phyloP scores from a whole-genome alignment of 257 asterid species.

The Buddleja alternifolia region DNA sequence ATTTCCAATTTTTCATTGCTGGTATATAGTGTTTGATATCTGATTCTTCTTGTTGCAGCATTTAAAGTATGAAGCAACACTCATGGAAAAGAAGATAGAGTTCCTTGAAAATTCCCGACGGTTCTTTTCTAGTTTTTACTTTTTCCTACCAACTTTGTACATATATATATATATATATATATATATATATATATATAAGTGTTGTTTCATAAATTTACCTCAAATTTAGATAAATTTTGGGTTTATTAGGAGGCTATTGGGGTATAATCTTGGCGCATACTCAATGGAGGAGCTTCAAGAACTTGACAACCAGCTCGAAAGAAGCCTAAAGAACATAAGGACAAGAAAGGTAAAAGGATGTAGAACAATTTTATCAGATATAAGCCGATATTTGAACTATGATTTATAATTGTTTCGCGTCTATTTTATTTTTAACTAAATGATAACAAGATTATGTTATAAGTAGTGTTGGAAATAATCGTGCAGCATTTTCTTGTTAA shows the following conservation, averaged over 20 bases:
- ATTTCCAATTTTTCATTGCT: background rate
- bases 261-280: slow-evolving; percentile 48
- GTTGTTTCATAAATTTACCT: too few species aligned
- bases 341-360: slow-evolving; percentile 41
- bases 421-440: too few species aligned
- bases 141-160: background rate
- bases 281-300: slow-evolving; percentile 52
- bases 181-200: too few species aligned
- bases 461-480: too few species aligned
- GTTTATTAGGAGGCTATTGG: slow-evolving; percentile 48
- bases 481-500: background rate
- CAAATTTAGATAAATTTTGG: background rate
- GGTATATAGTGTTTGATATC: background rate
- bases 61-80: slow-evolving; percentile 38
- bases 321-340: slow-evolving; percentile 45
- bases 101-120: slow-evolving; percentile 42
- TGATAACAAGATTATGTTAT: too few species aligned
- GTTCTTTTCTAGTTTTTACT: slow-evolving; percentile 25
- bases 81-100: slow-evolving; percentile 51
- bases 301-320: slow-evolving; percentile 45
- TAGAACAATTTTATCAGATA: too few species aligned
- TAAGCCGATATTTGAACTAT: too few species aligned
- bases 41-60: slow-evolving; percentile 35
- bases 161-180: too few species aligned
- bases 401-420: too few species aligned